Evolutionary conservation across 176 grass and related monocot genomes (phyloP), one percentile per base, ranked within the genome.

Genomic region (Oryza coarctata): DNA sequence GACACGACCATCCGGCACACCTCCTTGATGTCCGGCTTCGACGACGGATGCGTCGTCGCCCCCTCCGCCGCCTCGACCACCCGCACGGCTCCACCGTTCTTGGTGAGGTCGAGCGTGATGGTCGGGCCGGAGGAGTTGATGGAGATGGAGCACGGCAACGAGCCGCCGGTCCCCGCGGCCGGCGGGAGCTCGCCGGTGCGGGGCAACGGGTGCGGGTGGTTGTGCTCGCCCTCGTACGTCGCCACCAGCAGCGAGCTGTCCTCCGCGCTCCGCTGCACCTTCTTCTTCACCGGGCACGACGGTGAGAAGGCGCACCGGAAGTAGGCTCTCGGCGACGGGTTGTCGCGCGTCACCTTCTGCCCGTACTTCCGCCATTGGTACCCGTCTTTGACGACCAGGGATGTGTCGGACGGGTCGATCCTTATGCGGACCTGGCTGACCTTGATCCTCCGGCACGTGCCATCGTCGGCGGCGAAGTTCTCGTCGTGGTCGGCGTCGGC

Each of bases 281-380:
- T 98, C 92, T 98, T 98, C 80, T 95, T 98, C 47, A 91, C 92
- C 25, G 88, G 87, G 80, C 95, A 98, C 49, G 95, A 95, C 6
- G 95, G 90, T 1, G 88, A 88, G 86, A 80, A 93, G 4, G 95
- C 90, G 88, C 95, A 98, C 55, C 88, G 88, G 65, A 88, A 98
- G 84, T 98, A 98, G 58, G 95, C 92, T 71, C 93, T 57, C 0
- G 95, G 95, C 58, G 93, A 98, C 15, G 95, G 95, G 73, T 98
- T 98, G 75, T 98, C 92, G 35, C 90, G 90, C 0, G 93, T 98
- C 25, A 98, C 88, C 85, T 98, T 98, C 67, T 98, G 95, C 11
- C 95, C 95, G 84, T 98, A 98, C 71, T 98, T 98, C 17, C 92
- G 92, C 95, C 95, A 98, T 2, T 98, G 93, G 50, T 95, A 95